These are phyloP conservation scores for Chrysanthemum lavandulifolium DNA, from an alignment of 129 eudicot genomes.

Conservation along the genomic window DNA sequence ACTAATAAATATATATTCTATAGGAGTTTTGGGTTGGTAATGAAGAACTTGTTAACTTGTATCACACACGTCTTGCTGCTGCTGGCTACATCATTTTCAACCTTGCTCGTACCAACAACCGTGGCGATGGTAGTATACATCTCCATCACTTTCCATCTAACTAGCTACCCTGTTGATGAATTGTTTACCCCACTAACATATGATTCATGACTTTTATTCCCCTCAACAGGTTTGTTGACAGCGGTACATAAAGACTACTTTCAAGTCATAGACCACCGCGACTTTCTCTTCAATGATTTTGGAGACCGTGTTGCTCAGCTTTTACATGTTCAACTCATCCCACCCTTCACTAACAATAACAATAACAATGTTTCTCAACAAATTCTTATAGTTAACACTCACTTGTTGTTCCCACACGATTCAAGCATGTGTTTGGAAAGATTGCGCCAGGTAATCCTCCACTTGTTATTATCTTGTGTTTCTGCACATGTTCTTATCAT, in stretches of 20 bases:
- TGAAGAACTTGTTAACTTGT: conserved; percentile 54
- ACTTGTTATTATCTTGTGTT: neutral
- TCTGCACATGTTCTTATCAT: neutral
- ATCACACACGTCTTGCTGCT: conserved; percentile 45
- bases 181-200: no score
- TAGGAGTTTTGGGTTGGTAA: conserved; percentile 62
- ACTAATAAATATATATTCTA: neutral
- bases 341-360: conserved; percentile 26
- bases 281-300: conserved; percentile 47
- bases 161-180: no score
- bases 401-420: conserved; percentile 58
- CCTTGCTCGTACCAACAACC: conserved; percentile 52
- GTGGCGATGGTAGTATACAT: conserved; percentile 45
- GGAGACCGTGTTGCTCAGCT: conserved; percentile 68
- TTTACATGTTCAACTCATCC: conserved; percentile 41
- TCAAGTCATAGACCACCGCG: conserved; percentile 42
- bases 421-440: conserved; percentile 74
- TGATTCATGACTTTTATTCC: no score
- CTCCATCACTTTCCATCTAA: no score
- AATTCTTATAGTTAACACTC: conserved; percentile 49
- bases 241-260: conserved; percentile 52
- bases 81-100: conserved; percentile 46
- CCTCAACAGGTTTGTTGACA: conserved; percentile 40
- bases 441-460: conserved; percentile 52
- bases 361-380: conserved; percentile 27